These are phyloP conservation scores for Diutina neorugosa DNA, from an alignment of 1,139 yeast genomes.

Conservation along the genomic window DNA sequence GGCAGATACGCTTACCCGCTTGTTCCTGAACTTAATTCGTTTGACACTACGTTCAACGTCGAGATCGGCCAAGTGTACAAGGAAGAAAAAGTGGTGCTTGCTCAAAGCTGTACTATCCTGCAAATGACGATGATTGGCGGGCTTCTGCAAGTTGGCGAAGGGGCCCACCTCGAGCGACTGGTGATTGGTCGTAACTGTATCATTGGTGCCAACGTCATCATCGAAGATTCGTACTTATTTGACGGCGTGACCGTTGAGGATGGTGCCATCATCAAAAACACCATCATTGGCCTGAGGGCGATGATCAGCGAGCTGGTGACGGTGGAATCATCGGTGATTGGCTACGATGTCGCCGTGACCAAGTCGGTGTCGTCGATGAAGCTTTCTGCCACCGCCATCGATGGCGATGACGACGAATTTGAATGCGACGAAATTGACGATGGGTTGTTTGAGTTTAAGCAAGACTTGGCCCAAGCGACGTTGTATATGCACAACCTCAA, in stretches of 20 bases:
- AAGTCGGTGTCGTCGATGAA: slow-evolving; percentile 17
- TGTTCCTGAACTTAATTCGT: slow-evolving; percentile 73
- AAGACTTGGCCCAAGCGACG: not conserved
- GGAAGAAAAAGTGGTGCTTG: slow-evolving; percentile 70
- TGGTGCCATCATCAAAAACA: slow-evolving; percentile 39
- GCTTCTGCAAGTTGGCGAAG: slow-evolving; percentile 53
- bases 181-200: slow-evolving; percentile 78
- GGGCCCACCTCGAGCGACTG: slow-evolving; percentile 43
- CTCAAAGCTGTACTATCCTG: slow-evolving; percentile 81
- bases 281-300: slow-evolving; percentile 60
- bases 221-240: slow-evolving; percentile 77
- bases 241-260: slow-evolving; percentile 68
- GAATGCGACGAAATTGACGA: slow-evolving; percentile 17
- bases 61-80: slow-evolving; percentile 81
- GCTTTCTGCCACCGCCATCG: slow-evolving; percentile 38
- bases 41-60: slow-evolving; percentile 63
- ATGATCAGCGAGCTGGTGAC: slow-evolving; percentile 26
- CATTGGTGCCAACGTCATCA: slow-evolving; percentile 65
- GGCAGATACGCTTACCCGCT: slow-evolving; percentile 91
- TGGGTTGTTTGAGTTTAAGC: slow-evolving; percentile 5
- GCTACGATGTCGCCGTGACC: slow-evolving; percentile 60
- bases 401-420: slow-evolving; percentile 20
- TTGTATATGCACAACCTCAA: slow-evolving; percentile 43
- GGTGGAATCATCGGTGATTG: slow-evolving; percentile 67
- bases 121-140: slow-evolving; percentile 71